Percentiles rank a stretch among this genome's conserved stretches.
Evolutionary conservation across 1,284 basidiomycete genomes (phyloP).

Genomic region (Ceratobasidium sp.): DNA sequence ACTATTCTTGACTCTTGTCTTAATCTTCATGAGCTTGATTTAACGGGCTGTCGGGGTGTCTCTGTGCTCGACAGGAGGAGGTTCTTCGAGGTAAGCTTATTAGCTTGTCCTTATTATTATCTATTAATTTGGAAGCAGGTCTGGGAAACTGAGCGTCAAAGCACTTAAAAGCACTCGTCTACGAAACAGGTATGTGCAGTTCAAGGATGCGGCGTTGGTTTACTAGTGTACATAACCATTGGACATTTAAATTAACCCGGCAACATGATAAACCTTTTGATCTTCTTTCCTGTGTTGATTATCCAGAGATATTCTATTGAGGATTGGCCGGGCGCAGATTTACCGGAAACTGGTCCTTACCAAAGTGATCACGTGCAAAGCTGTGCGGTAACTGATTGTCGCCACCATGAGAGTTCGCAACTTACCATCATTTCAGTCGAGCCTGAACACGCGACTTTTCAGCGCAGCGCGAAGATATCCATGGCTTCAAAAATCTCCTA

Average conservation of each 20-base stretch:
- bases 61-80: constrained; percentile 65
- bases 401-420: constrained; percentile 16
- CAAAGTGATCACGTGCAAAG: constrained; percentile 12
- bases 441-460: not conserved
- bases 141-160: constrained; percentile 12
- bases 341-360: not conserved
- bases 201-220: not conserved
- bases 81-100: constrained; percentile 65
- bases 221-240: no score
- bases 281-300: no score
- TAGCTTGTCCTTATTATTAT: no score
- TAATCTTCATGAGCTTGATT: constrained; percentile 63
- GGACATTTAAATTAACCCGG: no score
- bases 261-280: no score
- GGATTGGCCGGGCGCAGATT: no score
- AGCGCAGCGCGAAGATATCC: not conserved
- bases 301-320: no score
- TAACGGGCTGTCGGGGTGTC: constrained; percentile 74
- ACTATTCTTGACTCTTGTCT: constrained; percentile 67
- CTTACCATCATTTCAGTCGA: not conserved
- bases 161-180: not conserved
- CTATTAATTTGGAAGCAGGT: constrained; percentile 12
- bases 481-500: not conserved
- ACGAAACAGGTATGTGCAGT: not conserved
- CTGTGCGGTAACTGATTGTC: not conserved